Base-by-base conservation (phyloP, 2,329 filamentous ascomycete genomes). In the Thielaviopsis musarum region DNA sequence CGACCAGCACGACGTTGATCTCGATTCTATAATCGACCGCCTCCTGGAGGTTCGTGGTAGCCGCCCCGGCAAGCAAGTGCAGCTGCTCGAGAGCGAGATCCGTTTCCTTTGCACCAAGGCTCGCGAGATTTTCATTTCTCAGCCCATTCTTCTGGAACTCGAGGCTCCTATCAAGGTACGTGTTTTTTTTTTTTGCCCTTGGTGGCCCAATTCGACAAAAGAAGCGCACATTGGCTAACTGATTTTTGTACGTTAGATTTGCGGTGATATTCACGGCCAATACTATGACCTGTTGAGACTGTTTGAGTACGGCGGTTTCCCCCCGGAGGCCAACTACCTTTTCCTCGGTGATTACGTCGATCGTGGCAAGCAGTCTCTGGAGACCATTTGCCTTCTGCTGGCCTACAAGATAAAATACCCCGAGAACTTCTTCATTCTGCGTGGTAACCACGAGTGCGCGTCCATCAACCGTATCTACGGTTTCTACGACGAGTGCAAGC, bases 361-460 rank as follows among this genome's bases (percentile, higher is more conserved):
- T 73, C 85, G 93, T 77, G 93, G 93, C 77, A 97, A 98, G 80
- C 93, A 98, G 75, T 96, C 91, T 45, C 85, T 98, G 59, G 93
- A 98, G 79, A 97, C 93, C 66, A 97, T 98, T 74, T 95, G 90
- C 77, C 79, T 98, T 64, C 81, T 98, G 60, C 82, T 98, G 57
- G 90, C 90, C 64, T 98, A 97, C 83, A 98, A 98, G 83, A 95
- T 98, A 82, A 97, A 97, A 78, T 97, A 95, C 72, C 93, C 93
- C 55, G 93, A 98, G 76, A 98, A 98, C 78, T 97, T 98, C 77
- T 98, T 98, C 79, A 87, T 98, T 66, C 83, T 98, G 62, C 89
- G 93, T 66, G 93, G 93, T 64, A 98, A 98, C 79, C 93, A 98
- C 79, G 93, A 98, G 75, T 97, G 93, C 75, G 93, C 93, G 62